phyloP scores from a whole-genome alignment of 768 basidiomycete genomes.

The Rhizopogon vesiculosus region DNA sequence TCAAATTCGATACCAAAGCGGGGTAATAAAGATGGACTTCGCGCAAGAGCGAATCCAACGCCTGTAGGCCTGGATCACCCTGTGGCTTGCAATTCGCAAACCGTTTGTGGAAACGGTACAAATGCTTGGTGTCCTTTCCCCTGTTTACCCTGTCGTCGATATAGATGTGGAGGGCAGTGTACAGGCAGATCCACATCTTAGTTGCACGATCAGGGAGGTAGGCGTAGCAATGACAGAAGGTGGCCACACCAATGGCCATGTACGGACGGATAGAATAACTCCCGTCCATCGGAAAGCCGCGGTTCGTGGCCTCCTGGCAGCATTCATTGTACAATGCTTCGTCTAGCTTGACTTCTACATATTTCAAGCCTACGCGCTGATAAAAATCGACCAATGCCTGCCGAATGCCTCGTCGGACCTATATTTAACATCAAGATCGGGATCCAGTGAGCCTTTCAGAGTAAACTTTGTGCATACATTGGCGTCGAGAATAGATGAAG shows the following conservation, averaged over 20 bases:
- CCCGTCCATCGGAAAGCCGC: slow-evolving; percentile 19
- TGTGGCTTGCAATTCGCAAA: slow-evolving; percentile 22
- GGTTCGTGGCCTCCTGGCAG: slow-evolving; percentile 8
- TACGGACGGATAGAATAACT: slow-evolving; percentile 13
- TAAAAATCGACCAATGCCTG: too few species aligned
- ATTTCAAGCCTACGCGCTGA: too few species aligned
- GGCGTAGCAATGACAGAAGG: too few species aligned
- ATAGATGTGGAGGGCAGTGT: too few species aligned
- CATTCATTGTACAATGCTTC: slow-evolving; percentile 4
- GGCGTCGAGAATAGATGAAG: too few species aligned
- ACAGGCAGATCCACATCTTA: too few species aligned
- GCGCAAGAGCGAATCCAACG: slow-evolving; percentile 22
- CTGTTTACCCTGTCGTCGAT: too few species aligned
- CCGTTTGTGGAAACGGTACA: slow-evolving; percentile 25
- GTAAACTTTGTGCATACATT: too few species aligned
- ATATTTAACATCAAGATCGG: too few species aligned
- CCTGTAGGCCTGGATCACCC: slow-evolving; percentile 23
- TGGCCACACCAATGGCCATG: slow-evolving; percentile 20
- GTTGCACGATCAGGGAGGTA: too few species aligned
- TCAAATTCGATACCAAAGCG: slow-evolving; percentile 21
- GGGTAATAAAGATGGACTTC: slow-evolving; percentile 20
- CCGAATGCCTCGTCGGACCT: too few species aligned
- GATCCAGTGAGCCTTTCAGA: too few species aligned
- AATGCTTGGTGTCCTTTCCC: slow-evolving; percentile 10
- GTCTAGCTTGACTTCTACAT: background rate